Evolutionary conservation across 768 basidiomycete genomes (phyloP).

Genomic region (Rhodotorula paludigena): DNA sequence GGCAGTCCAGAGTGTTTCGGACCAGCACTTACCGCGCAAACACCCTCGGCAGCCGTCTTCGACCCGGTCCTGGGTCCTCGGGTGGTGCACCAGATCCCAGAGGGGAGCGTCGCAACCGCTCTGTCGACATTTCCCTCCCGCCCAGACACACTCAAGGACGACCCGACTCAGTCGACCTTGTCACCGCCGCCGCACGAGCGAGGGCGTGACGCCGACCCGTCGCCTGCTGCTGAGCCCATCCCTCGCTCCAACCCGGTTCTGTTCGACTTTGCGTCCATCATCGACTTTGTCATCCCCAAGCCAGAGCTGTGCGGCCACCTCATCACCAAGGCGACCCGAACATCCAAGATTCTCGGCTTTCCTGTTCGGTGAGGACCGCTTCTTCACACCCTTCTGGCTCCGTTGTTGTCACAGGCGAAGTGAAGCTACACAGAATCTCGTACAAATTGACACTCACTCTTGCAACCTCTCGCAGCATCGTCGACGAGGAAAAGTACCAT

Average conservation of each 20-base stretch:
- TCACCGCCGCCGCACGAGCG: neutral
- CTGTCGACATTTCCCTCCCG: constrained; percentile 37
- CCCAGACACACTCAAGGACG: constrained; percentile 4
- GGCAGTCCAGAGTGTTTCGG: neutral
- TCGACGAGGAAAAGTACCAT: constrained; percentile 38
- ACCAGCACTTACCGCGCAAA: neutral
- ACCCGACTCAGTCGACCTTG: neutral
- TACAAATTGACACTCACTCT: neutral
- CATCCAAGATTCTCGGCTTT: constrained; percentile 83
- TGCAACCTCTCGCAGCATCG: constrained; percentile 8
- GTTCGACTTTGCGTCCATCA: constrained; percentile 85
- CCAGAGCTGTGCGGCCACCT: constrained; percentile 79
- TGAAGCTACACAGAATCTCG: neutral
- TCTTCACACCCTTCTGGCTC: neutral
- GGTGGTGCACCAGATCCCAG: constrained; percentile 89
- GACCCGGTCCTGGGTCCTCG: constrained; percentile 79
- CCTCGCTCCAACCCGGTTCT: constrained; percentile 49
- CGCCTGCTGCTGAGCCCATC: constrained; percentile 3
- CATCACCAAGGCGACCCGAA: constrained; percentile 74
- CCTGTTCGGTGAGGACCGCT: constrained; percentile 62
- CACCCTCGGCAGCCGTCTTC: constrained; percentile 58
- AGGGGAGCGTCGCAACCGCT: constrained; percentile 65
- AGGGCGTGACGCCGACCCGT: neutral
- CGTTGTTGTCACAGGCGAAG: too few relatives aligned
- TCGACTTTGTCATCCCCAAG: constrained; percentile 88